phyloP scores from a whole-genome alignment of 2,329 filamentous ascomycete species.

The Aspergillus felis region DNA sequence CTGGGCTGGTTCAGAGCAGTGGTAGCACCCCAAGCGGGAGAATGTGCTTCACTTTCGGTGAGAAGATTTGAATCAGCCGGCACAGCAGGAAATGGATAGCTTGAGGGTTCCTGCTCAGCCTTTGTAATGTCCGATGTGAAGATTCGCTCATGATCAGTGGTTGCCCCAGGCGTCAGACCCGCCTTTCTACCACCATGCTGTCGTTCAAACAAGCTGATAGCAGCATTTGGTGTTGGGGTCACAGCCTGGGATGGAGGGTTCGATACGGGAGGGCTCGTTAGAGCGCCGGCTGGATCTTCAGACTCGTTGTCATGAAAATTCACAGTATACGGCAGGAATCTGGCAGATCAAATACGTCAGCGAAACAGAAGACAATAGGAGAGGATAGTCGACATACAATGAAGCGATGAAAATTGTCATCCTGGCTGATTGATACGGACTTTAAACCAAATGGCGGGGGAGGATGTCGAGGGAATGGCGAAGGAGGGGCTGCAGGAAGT shows the following conservation, averaged over 20 bases:
- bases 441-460: background rate
- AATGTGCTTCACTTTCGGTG: slow-evolving; percentile 69
- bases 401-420: slow-evolving; percentile 61
- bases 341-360: slow-evolving; percentile 35
- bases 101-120: slow-evolving; percentile 21
- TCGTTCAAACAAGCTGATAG: slow-evolving; percentile 34
- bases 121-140: slow-evolving; percentile 28
- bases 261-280: slow-evolving; percentile 27
- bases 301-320: slow-evolving; percentile 66
- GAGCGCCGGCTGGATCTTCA: slow-evolving; percentile 40
- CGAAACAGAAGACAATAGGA: background rate
- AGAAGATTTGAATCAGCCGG: slow-evolving; percentile 47
- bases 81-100: slow-evolving; percentile 27
- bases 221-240: slow-evolving; percentile 19
- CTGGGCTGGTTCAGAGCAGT: slow-evolving; percentile 70
- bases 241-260: slow-evolving; percentile 24
- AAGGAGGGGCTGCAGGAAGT: background rate
- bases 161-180: slow-evolving; percentile 38
- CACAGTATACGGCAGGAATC: slow-evolving; percentile 88
- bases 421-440: slow-evolving; percentile 14
- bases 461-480: slow-evolving; percentile 3
- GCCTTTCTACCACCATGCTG: slow-evolving; percentile 18
- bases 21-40: slow-evolving; percentile 68
- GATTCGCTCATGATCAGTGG: slow-evolving; percentile 41
- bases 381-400: slow-evolving; percentile 41